Base-by-base conservation (phyloP, 2,329 filamentous ascomycete species). In the Beauveria scarabaeidicola region DNA sequence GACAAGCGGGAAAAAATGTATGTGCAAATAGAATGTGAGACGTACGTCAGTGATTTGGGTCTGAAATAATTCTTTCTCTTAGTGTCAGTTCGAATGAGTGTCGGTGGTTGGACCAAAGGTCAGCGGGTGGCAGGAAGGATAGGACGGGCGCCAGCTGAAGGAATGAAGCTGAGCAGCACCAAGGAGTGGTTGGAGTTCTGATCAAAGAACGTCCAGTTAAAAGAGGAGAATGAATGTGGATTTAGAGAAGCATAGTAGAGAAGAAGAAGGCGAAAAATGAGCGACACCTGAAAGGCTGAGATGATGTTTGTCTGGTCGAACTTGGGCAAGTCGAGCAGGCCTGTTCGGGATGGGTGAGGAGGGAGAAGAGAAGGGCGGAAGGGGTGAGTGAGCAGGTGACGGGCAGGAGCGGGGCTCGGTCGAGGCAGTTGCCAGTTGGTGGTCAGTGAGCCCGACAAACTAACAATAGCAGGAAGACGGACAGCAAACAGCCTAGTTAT, bases 61-160 rank as follows among this genome's bases (percentile, higher is more conserved):
- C 15, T 7, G 47, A 17, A 17, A 29, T 29, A 51, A 51, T 17
- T 58, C 27, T 44, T 17, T 36, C 11, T 11, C 3, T 50, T 56
- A 19, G 38, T 40, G 38, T 19, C 21, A 15, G 38, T 53, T 62
- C 27, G 36, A 63, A 52, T 53, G 60, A 58, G 50, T 56, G 59
- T 62, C 55, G 59, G 59, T 58, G 40, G 60, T 58, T 47, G 43
- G 51, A 21, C 43, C 23, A 38, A 27, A 58, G 25, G 55, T 54
- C 59, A 36, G 41, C 19, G n/a, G 48, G 60, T 62, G 59, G 52
- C 55, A 61, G 56, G 64, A 73, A 72, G 65, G 72, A 74, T 68
- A 68, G 74, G 75, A 74, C 73, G 72, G 71, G 73, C 68, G 70
- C 66, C 66, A 69, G 67, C 66, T 65, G 62, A 70, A 70, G 66